Evolutionary conservation across 2,329 filamentous ascomycete species (phyloP).

Genomic region (Cytospora chrysosperma): DNA sequence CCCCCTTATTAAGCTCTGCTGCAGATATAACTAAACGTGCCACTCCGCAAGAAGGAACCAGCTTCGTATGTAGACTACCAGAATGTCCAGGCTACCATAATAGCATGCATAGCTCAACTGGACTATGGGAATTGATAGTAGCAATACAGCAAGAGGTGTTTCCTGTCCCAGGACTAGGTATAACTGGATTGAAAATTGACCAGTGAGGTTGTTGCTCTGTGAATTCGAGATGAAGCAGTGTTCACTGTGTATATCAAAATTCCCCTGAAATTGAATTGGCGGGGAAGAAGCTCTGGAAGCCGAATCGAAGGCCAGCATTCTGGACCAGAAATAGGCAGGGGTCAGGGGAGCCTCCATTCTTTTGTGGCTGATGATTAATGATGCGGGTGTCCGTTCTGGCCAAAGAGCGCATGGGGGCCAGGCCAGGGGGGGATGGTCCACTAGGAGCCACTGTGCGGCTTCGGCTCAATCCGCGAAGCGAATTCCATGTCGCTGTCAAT

Average conservation of each 20-base stretch:
- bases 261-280: constrained; percentile 15
- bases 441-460: background rate
- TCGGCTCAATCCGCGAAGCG: constrained; percentile 17
- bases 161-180: no score
- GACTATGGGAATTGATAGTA: no score
- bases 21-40: background rate
- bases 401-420: background rate
- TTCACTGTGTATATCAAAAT: constrained; percentile 16
- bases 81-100: no score
- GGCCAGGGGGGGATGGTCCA: background rate
- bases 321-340: constrained; percentile 3
- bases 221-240: constrained; percentile 4
- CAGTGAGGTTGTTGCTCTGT: background rate
- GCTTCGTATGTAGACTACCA: background rate
- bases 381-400: background rate
- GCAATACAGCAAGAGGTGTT: no score
- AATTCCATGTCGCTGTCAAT: constrained; percentile 1
- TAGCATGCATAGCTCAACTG: no score
- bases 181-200: background rate
- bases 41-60: background rate
- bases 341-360: background rate
- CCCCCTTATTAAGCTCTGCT: no score
- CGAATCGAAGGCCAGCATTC: constrained; percentile 11
- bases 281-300: constrained; percentile 20
- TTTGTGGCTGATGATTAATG: background rate